Evolutionary conservation across 768 basidiomycete species (phyloP), one percentile per base, ranked within the genome.

Genomic region (Rhizopogon roseolus): DNA sequence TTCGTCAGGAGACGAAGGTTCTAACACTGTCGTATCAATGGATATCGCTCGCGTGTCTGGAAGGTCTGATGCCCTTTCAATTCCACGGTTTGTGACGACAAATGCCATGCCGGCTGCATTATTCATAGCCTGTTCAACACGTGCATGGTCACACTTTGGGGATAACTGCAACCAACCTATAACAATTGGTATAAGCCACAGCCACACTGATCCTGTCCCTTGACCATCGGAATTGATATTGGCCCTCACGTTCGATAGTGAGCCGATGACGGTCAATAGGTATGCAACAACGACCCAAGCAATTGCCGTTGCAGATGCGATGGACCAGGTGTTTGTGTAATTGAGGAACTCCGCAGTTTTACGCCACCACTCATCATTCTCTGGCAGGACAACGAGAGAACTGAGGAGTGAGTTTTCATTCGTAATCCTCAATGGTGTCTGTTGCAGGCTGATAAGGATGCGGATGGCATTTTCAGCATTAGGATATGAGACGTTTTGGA

Each of bases 271-370:
- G 4, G 75, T 75, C 55, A 76, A 66, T 2, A 67, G 48, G 52
- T 76, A 78, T 1, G 77, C 76, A 6, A 78, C 60, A 38, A 75
- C 54, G 2, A 78, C 77, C 76, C 76, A 79, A 0, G 60, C 57
- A n/a, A 79, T 75, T 1, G 73, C 72, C 6, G 69, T 65, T 1
- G 63, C 70, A 6, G 74, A 69, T 8, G 77, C 61, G 28, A 75
- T 64, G 0, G 71, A 66, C 76, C 75, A 77, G 9, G 69, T 71
- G 28, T 74, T 67, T 0, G 66, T 66, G 44, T 73, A 72, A 42
- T 77, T 61, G 25, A 79, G 64, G 52, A 65, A 63, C 1, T 59
- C 53, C 3, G 62, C 53, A 34, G 76, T 57, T 22, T 61, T 65
- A 1, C 41, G 50, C 77, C 78, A 79, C 73, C 73, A 79, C 0